phyloP scores from a whole-genome alignment of 2,329 filamentous ascomycete genomes.

The Tolypocladium sp. region DNA sequence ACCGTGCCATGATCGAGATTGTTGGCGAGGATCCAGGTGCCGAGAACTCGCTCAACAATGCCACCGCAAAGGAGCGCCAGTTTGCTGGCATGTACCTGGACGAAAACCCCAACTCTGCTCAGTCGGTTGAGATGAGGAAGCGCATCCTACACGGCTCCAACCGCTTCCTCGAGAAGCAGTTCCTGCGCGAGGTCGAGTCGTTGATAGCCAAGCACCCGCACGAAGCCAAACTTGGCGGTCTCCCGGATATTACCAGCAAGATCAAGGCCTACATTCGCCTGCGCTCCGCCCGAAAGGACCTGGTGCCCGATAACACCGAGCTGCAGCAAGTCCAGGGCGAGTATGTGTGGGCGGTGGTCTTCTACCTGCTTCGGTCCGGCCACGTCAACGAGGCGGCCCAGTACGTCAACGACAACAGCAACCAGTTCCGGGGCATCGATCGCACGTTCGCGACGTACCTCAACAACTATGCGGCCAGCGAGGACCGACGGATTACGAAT shows the following conservation, averaged over 20 bases:
- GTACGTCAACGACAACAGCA: constrained; percentile 73
- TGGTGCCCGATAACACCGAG: constrained; percentile 72
- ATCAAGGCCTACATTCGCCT: constrained; percentile 87
- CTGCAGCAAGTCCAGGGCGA: constrained; percentile 74
- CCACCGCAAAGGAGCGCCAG: constrained; percentile 63
- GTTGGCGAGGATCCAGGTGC: constrained; percentile 60
- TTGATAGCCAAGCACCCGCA: constrained; percentile 74
- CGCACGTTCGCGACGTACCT: constrained; percentile 85
- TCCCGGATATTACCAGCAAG: constrained; percentile 81
- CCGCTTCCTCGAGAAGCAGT: constrained; percentile 70
- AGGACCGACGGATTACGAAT: constrained; percentile 63
- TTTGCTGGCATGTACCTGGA: constrained; percentile 73
- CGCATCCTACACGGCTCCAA: constrained; percentile 74
- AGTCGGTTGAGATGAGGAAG: constrained; percentile 61
- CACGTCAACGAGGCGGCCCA: constrained; percentile 75
- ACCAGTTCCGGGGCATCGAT: constrained; percentile 82
- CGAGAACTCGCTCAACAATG: constrained; percentile 49
- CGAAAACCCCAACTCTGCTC: constrained; percentile 55
- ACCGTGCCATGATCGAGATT: constrained; percentile 71
- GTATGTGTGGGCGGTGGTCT: constrained; percentile 89
- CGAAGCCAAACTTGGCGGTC: constrained; percentile 82
- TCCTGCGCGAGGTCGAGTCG: constrained; percentile 67
- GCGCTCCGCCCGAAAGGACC: constrained; percentile 68
- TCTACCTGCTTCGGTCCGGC: constrained; percentile 80
- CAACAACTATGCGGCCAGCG: constrained; percentile 67